Evolutionary conservation across 352 stramenopile species (phyloP).

Genomic region (Phytophthora kernoviae): DNA sequence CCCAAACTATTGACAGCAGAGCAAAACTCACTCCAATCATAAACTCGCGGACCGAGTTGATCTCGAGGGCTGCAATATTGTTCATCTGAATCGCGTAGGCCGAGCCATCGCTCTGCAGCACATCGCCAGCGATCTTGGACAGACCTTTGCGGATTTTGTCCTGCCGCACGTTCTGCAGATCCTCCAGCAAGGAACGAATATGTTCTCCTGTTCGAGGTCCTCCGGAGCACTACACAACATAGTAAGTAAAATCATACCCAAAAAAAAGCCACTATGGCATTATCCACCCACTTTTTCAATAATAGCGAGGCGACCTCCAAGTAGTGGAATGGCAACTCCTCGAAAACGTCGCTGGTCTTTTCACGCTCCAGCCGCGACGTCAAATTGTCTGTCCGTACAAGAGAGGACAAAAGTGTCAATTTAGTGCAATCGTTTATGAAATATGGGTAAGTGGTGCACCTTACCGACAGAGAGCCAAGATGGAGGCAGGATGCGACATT

Average conservation of each 20-base stretch:
- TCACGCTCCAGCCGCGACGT: constrained; percentile 65
- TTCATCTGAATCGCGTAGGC: constrained; percentile 89
- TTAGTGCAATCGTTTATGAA: not conserved
- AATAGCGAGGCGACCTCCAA: constrained; percentile 84
- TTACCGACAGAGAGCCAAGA: constrained; percentile 83
- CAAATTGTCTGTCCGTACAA: constrained; percentile 53
- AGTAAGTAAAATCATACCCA: constrained; percentile 5
- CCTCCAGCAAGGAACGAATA: constrained; percentile 81
- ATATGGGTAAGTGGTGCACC: constrained; percentile 10
- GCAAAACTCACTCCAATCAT: constrained; percentile 72
- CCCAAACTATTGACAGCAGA: not conserved
- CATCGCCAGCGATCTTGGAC: constrained; percentile 77
- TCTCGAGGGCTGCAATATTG: constrained; percentile 86
- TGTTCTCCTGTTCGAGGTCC: constrained; percentile 86
- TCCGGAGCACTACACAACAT: constrained; percentile 62
- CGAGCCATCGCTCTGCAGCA: constrained; percentile 64
- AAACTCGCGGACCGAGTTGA: constrained; percentile 89
- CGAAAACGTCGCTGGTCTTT: constrained; percentile 75
- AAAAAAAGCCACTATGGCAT: constrained; percentile 1
- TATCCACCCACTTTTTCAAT: constrained; percentile 73
- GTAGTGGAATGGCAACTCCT: constrained; percentile 88
- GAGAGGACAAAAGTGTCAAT: constrained; percentile 16
- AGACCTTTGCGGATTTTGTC: constrained; percentile 91
- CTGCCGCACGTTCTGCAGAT: constrained; percentile 89
- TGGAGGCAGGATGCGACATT: constrained; percentile 83